Conservation (phyloP, 2,329 filamentous ascomycete species). For the Cladosporium cucumerinum region DNA sequence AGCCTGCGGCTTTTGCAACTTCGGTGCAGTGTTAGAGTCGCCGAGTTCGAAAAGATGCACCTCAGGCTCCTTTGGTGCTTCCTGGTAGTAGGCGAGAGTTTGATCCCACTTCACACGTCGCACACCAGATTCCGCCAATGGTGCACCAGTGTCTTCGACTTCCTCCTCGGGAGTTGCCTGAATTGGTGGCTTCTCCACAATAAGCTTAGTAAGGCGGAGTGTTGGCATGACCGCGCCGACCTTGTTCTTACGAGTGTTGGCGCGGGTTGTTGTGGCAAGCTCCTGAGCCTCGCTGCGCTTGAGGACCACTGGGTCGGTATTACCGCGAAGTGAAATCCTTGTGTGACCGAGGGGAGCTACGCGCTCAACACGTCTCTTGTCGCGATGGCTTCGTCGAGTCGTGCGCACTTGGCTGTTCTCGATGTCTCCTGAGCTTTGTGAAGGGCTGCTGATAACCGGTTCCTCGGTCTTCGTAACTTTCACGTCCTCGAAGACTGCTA, state of each 20-base stretch:
- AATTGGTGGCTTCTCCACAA: slow-evolving; percentile 3
- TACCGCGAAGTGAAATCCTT: slow-evolving; percentile 44
- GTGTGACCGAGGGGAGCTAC: slow-evolving; percentile 20
- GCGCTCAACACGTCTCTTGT: slow-evolving; percentile 12
- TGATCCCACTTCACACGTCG: slow-evolving; percentile 45
- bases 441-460: not conserved
- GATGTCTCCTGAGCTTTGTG: not conserved
- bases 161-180: slow-evolving; percentile 15
- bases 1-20: not conserved
- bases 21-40: slow-evolving; percentile 15
- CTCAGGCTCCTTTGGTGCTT: slow-evolving; percentile 23
- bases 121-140: slow-evolving; percentile 29
- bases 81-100: slow-evolving; percentile 45
- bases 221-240: slow-evolving; percentile 43
- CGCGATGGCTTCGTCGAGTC: slow-evolving; percentile 20
- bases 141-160: slow-evolving; percentile 18
- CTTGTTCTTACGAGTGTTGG: slow-evolving; percentile 52
- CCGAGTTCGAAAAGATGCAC: slow-evolving; percentile 17
- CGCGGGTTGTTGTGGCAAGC: slow-evolving; percentile 43
- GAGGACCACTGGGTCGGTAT: slow-evolving; percentile 41
- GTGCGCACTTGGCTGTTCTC: slow-evolving; percentile 1
- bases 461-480: not conserved
- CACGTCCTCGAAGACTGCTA: not conserved
- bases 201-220: slow-evolving; percentile 43
- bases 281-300: slow-evolving; percentile 50